A percentile compares a stretch with the other conserved stretches of the same genome.
Conservation (phyloP, 371 early-diverging fungal genomes). For the Entomophthora muscae region DNA sequence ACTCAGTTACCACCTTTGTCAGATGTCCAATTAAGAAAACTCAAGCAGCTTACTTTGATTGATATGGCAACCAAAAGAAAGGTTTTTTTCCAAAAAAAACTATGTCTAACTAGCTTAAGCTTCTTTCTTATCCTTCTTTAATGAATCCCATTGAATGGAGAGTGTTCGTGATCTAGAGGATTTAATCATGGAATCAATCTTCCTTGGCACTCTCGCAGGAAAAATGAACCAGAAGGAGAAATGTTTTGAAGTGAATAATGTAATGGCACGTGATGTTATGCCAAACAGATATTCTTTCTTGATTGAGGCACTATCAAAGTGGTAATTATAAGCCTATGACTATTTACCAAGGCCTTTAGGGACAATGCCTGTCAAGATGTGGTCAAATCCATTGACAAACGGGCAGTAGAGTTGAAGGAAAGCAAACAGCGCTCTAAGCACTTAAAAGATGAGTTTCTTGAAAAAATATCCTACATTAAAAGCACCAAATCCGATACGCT, state of each 20-base stretch:
- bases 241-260: background rate
- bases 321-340: background rate
- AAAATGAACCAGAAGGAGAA: constrained; percentile 1
- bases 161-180: background rate
- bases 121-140: background rate
- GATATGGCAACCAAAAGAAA: background rate
- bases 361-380: background rate
- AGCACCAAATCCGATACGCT: background rate
- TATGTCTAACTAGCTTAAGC: background rate
- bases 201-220: background rate
- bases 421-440: background rate
- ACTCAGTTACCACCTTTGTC: background rate
- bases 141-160: background rate
- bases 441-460: background rate
- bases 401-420: background rate
- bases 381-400: background rate
- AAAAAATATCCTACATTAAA: background rate
- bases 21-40: background rate
- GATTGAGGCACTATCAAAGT: background rate
- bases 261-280: background rate
- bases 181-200: background rate
- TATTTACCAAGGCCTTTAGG: background rate
- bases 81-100: background rate
- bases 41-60: background rate
- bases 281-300: background rate